Base-by-base conservation (phyloP, 2,329 filamentous ascomycete species). In the Cryphonectria carpinicola region DNA sequence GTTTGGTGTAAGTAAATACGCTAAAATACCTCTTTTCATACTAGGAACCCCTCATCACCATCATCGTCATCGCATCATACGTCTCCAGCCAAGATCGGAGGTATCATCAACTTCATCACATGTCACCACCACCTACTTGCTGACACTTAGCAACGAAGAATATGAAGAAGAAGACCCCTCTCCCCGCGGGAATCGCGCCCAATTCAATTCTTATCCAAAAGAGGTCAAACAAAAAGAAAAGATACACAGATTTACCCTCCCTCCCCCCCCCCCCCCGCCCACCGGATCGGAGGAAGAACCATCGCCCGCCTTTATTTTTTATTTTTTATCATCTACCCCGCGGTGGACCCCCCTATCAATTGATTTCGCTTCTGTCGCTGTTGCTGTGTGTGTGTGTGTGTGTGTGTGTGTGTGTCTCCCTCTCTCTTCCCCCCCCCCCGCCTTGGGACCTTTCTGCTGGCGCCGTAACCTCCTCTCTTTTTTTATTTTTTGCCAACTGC, bases 31-130 rank as follows among this genome's bases (percentile, higher is more conserved):
- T 19, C 19, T 3, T 49, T 49, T 49, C 46, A 49, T n/a, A 49
- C 46, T 49, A n/a, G 46, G 46, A 7, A 10, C 7, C 22, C 7
- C 43, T 32, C 22, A 49, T 49, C 32, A 37, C 17, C 28, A 60
- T 60, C 56, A 60, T 61, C 28, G 28, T 35, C 56, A 60, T 60
- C 56, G 32, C 56, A 60, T 60, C 56, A 60, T 25, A 25, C 11
- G 11, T 54, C n/a, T 28, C 52, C 49, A 54, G 49, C 13, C 17
- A 22, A 49, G 25, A 56, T 56, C 52, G n/a, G 49, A 22, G 22
- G 25, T 13, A 28, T 13, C n/a, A 54, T 13, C 49, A 46, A 11
- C 49, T 5, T 5, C 52, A 28, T 56, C 52, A 49, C 46, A n/a
- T n/a, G 46, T 49, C 46, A 49, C 46, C 19, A 22, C 43, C 7